Evolutionary conservation across 495 filamentous ascomycete genomes (phyloP).

Genomic region (Chaetomium fimeti): DNA sequence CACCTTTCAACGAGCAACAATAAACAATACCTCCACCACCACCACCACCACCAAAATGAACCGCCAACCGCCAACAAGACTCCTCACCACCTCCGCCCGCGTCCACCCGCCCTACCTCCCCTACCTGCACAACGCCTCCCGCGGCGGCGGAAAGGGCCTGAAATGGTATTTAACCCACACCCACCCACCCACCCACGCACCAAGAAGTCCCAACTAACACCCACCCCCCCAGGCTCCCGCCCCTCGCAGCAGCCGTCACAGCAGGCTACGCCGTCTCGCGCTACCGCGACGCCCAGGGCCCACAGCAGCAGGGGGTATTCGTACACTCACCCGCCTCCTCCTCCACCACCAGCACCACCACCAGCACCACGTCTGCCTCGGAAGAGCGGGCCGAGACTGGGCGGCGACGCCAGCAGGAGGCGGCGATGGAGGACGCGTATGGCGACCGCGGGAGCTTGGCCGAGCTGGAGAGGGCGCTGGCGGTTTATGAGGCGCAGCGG

Average conservation of each 20-base stretch:
- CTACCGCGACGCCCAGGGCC: constrained; percentile 35
- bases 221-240: constrained; percentile 36
- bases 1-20: neutral
- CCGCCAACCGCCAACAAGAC: constrained; percentile 29
- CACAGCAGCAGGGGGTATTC: constrained; percentile 29
- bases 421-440: constrained; percentile 53
- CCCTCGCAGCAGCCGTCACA: constrained; percentile 41
- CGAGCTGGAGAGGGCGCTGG: constrained; percentile 58
- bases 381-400: constrained; percentile 28
- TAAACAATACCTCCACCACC: neutral
- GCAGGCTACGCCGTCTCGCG: constrained; percentile 44
- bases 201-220: constrained; percentile 14
- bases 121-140: constrained; percentile 36
- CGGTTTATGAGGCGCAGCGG: constrained; percentile 47
- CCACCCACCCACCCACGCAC: neutral
- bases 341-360: constrained; percentile 6
- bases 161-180: constrained; percentile 35
- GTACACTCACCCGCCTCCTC: no score
- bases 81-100: constrained; percentile 42
- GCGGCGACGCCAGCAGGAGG: constrained; percentile 29
- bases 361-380: neutral
- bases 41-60: constrained; percentile 30
- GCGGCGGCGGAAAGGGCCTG: constrained; percentile 31
- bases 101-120: constrained; percentile 48
- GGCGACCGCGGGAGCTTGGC: constrained; percentile 57